These are phyloP conservation scores for Colletotrichum zoysiae DNA, from an alignment of 2,329 filamentous ascomycete genomes.

Conservation along the genomic window DNA sequence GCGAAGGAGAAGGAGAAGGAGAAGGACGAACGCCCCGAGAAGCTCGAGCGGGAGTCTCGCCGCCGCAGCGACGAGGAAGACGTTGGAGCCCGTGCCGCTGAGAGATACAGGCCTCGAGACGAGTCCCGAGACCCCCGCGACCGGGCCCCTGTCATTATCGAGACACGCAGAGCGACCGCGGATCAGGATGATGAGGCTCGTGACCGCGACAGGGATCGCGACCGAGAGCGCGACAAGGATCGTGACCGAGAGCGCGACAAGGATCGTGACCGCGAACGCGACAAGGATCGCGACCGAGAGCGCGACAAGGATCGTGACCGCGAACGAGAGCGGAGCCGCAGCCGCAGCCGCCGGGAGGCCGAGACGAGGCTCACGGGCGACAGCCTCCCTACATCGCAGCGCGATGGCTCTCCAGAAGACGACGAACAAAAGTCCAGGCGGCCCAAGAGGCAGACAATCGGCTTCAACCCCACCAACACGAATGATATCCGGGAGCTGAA, in stretches of 20 bases:
- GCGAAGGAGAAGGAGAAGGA: conserved; percentile 56
- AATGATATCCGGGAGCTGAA: conserved; percentile 63
- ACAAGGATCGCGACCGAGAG: conserved; percentile 44
- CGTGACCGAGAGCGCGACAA: too few relatives aligned
- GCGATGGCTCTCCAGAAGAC: conserved; percentile 58
- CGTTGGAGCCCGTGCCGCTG: conserved; percentile 44
- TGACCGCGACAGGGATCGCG: conserved; percentile 42
- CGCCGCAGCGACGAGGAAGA: conserved; percentile 41
- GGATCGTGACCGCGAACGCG: conserved; percentile 21
- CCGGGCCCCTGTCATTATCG: conserved; percentile 43
- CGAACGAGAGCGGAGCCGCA: conserved; percentile 48
- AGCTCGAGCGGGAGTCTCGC: conserved; percentile 41
- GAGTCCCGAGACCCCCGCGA: conserved; percentile 39
- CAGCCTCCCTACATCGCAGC: conserved; percentile 47
- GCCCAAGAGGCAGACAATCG: conserved; percentile 53
- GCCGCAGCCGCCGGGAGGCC: conserved; percentile 47
- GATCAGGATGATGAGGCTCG: conserved; percentile 44
- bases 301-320: conserved; percentile 39
- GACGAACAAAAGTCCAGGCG: conserved; percentile 55
- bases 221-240: too few relatives aligned
- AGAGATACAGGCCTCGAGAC: conserved; percentile 49
- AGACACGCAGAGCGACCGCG: conserved; percentile 34
- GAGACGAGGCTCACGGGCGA: conserved; percentile 56
- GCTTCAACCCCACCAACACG: conserved; percentile 67
- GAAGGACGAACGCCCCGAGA: conserved; percentile 52